These are phyloP conservation scores for Adansonia digitata DNA, from an alignment of 345 rosid genomes.

Conservation along the genomic window DNA sequence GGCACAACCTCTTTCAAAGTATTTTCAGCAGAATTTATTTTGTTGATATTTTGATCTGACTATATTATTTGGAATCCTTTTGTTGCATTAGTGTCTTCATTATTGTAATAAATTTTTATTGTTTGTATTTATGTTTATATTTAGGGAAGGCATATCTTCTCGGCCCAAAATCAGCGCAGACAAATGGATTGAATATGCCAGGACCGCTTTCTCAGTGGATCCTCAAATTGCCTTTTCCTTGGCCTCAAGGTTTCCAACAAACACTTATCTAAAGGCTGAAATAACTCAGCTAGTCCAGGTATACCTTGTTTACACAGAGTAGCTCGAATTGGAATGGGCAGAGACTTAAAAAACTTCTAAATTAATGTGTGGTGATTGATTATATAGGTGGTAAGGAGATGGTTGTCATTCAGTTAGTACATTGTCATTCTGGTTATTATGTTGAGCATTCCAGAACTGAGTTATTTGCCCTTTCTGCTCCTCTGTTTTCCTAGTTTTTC, in stretches of 20 bases:
- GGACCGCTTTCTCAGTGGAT: constrained; percentile 87
- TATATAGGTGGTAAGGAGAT: neutral
- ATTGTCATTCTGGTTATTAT: neutral
- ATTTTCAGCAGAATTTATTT: constrained; percentile 12
- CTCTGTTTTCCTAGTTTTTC: constrained; percentile 2
- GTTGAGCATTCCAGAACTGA: constrained; percentile 7
- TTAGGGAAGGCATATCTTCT: constrained; percentile 57
- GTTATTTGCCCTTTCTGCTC: constrained; percentile 15
- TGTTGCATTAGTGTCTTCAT: neutral
- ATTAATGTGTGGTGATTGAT: neutral
- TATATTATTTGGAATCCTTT: constrained; percentile 7
- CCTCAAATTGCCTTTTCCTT: constrained; percentile 79
- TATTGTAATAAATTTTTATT: neutral
- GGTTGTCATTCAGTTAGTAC: neutral
- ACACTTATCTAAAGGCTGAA: constrained; percentile 66
- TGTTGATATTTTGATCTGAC: neutral
- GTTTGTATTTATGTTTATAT: constrained; percentile 24
- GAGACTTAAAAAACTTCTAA: neutral
- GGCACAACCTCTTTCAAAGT: constrained; percentile 96
- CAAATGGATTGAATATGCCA: constrained; percentile 82
- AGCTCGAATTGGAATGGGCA: neutral
- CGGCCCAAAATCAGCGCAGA: constrained; percentile 73
- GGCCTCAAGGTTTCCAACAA: constrained; percentile 79
- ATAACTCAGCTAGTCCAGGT: constrained; percentile 93
- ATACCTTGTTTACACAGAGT: constrained; percentile 14